phyloP scores from a whole-genome alignment of 2,329 filamentous ascomycete species.

The Alternaria hordeiaustralica region DNA sequence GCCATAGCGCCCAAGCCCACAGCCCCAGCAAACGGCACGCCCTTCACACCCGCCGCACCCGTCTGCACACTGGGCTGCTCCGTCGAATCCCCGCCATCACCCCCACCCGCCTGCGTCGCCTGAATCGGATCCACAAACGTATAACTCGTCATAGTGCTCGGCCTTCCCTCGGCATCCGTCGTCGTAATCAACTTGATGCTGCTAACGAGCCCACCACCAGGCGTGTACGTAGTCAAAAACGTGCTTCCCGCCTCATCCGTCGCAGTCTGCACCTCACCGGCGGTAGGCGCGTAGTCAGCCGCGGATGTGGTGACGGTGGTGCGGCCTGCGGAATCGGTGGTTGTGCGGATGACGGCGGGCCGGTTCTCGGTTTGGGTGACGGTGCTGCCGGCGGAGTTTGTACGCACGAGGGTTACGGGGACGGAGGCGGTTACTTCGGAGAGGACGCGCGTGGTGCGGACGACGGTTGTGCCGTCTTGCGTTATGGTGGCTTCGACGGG shows the following conservation, averaged over 20 bases:
- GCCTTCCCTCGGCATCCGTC: constrained; percentile 39
- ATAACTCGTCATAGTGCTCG: constrained; percentile 53
- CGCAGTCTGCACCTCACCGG: constrained; percentile 52
- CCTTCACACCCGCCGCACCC: constrained; percentile 37
- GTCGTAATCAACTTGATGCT: constrained; percentile 49
- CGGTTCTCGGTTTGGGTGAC: constrained; percentile 48
- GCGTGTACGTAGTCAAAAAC: constrained; percentile 57
- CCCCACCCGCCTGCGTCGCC: constrained; percentile 15
- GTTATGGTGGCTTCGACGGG: constrained; percentile 49
- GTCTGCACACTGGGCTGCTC: constrained; percentile 49
- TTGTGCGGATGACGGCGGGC: constrained; percentile 46
- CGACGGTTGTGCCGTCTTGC: constrained; percentile 42
- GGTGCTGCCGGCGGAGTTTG: constrained; percentile 48
- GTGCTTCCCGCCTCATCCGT: constrained; percentile 51
- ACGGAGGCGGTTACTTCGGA: constrained; percentile 50
- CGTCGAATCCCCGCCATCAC: constrained; percentile 4
- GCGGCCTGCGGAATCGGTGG: constrained; percentile 50
- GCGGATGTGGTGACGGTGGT: constrained; percentile 44
- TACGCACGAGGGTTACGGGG: constrained; percentile 47
- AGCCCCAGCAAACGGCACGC: constrained; percentile 15
- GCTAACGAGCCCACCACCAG: constrained; percentile 50
- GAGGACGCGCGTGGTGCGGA: constrained; percentile 51
- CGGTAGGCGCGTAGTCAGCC: constrained; percentile 39
- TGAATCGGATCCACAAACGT: constrained; percentile 49
- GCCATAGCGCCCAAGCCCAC: not conserved